Evolutionary conservation across 2,329 filamentous ascomycete genomes (phyloP), one percentile per base, ranked within the genome.

Genomic region (Phyllosticta citriasiana): DNA sequence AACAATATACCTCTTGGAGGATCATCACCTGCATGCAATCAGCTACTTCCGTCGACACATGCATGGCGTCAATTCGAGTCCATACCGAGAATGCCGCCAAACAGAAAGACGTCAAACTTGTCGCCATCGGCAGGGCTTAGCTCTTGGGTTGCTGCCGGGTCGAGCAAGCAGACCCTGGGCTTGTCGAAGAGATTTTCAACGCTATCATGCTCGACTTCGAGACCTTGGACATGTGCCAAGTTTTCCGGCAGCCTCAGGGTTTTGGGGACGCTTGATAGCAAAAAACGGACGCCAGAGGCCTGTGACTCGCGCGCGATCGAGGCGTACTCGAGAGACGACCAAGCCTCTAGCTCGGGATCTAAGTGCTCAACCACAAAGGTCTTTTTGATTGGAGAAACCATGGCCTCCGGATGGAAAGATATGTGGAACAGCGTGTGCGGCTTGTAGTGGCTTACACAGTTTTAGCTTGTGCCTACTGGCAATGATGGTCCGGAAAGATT

Each of bases 351-450:
- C 76, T 99, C 94, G 51, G 89, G 87, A 77, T 99, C 94, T 66
- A 99, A 86, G 76, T 99, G 93, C 79, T 97, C 93, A 68, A 97
- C 92, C 69, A 97, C 89, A 77, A 94, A 97, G 53, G 86, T 92
- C 76, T 91, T 89, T 76, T 35, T 57, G 55, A 58, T 55, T 55
- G 55, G 60, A 19, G 55, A 25, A 16, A 51, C 55, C 60, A 62
- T 62, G 27, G 4, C 16, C 25, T 53, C 52, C 14, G 16, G 16
- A 47, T n/a, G 16, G 40, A 47, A n/a, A 47, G 40, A 47, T 47
- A n/a, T 14, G 16, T 47, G 40, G n/a, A 47, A 47, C 3, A 5
- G 6, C 14, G 40, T n/a, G 7, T 47, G 40, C 40, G 40, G 40
- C 40, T n/a, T 47, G 33, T 7, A 16, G 40, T 47, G 40, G 16